A percentile compares a stretch with the other conserved stretches of the same genome.
These are phyloP conservation scores for Mantamonas sphyraenae DNA, from an alignment of 78 protist genomes.

Conservation along the genomic window DNA sequence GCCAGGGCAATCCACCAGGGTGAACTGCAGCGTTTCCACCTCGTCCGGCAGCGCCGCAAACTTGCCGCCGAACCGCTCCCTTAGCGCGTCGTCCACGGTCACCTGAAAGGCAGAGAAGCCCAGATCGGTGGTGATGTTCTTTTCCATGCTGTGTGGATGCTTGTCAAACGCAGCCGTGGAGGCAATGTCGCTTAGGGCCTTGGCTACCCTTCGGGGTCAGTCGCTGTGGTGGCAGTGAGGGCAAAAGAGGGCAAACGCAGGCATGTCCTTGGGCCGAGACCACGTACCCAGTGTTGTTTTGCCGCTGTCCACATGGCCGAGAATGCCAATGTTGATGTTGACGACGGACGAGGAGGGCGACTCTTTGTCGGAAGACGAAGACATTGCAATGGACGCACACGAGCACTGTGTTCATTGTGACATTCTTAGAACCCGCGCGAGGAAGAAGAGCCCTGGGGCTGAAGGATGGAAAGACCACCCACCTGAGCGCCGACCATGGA, in stretches of 20 bases:
- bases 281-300: conserved; percentile 74
- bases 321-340: conserved; percentile 85
- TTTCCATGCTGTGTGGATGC: conserved; percentile 76
- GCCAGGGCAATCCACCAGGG: conserved; percentile 98
- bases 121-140: conserved; percentile 96
- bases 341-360: too few species aligned
- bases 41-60: too few species aligned
- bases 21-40: conserved; percentile 60
- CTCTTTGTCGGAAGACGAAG: too few species aligned
- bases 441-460: too few species aligned
- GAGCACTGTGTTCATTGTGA: too few species aligned
- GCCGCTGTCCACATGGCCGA: conserved; percentile 96
- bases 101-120: conserved; percentile 89
- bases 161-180: conserved; percentile 93
- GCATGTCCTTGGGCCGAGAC: neutral
- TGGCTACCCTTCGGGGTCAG: neutral
- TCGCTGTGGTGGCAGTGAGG: neutral
- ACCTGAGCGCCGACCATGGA: conserved; percentile 38
- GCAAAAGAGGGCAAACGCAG: neutral
- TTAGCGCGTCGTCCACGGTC: too few species aligned
- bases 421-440: too few species aligned
- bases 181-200: conserved; percentile 62
- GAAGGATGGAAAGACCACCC: neutral
- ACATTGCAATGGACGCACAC: too few species aligned
- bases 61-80: too few species aligned